Conservation (phyloP, 2,329 filamentous ascomycete genomes). For the Trichoderma aggressivum region DNA sequence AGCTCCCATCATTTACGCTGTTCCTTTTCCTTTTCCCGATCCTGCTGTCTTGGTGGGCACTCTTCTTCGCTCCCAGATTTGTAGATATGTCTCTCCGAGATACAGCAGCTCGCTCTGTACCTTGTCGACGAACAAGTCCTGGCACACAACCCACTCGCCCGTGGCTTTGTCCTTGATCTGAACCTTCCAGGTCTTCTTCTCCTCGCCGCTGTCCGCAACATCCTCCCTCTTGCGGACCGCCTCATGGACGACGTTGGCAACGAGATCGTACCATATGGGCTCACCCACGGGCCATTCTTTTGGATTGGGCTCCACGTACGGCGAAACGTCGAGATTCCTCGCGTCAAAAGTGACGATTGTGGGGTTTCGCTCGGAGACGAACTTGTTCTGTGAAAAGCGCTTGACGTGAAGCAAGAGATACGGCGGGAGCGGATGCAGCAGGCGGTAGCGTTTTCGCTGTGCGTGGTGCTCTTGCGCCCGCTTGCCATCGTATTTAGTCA, state of each 20-base stretch:
- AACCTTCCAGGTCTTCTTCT: conserved; percentile 87
- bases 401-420: conserved; percentile 95
- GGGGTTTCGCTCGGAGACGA: conserved; percentile 91
- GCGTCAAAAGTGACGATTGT: conserved; percentile 97
- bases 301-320: conserved; percentile 87
- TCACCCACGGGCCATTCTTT: conserved; percentile 66
- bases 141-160: conserved; percentile 87
- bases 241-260: conserved; percentile 90
- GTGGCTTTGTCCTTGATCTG: conserved; percentile 79
- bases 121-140: conserved; percentile 90
- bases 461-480: conserved; percentile 84
- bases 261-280: conserved; percentile 90
- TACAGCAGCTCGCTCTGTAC: conserved; percentile 87
- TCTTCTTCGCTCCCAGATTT: conserved; percentile 89
- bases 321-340: conserved; percentile 75
- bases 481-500: conserved; percentile 90
- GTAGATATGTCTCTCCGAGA: conserved; percentile 89
- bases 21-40: conserved; percentile 33
- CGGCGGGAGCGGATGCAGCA: conserved; percentile 86
- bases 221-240: conserved; percentile 74
- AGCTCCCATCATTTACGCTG: neutral
- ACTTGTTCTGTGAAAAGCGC: conserved; percentile 95
- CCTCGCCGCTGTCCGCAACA: conserved; percentile 85
- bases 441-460: conserved; percentile 81
- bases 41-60: conserved; percentile 35